phyloP scores from a whole-genome alignment of 169 alveolate species.

The Plasmodium reichenowi region DNA sequence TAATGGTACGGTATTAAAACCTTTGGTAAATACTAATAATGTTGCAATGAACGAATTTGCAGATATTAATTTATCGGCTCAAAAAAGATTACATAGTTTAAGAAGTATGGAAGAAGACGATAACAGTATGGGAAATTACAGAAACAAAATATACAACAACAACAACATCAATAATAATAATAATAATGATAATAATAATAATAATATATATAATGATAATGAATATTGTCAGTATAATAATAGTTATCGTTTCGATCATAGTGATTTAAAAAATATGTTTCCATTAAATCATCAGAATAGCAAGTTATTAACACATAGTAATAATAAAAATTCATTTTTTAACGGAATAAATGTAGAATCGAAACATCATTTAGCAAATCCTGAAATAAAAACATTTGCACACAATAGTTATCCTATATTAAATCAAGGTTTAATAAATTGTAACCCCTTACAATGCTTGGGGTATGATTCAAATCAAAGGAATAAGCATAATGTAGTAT shows the following conservation, averaged over 20 bases:
- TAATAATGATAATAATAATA: neutral
- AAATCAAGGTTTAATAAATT: conserved; percentile 12
- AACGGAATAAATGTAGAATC: too few relatives aligned
- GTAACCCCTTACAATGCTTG: conserved; percentile 14
- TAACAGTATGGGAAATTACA: neutral
- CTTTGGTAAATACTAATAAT: neutral
- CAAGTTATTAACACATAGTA: neutral
- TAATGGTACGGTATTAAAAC: neutral
- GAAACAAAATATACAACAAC: neutral
- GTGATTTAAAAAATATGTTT: neutral
- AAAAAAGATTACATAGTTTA: neutral
- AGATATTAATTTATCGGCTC: neutral
- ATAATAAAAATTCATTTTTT: neutral
- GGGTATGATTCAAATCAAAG: neutral
- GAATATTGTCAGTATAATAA: neutral
- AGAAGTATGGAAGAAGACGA: neutral
- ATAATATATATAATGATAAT: neutral
- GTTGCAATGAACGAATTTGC: neutral
- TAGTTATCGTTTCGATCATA: neutral
- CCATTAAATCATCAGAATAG: neutral
- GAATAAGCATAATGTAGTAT: neutral
- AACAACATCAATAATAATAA: neutral
- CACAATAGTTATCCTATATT: conserved; percentile 7
- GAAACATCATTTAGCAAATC: too few relatives aligned
- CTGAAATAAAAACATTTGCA: neutral